Percentiles rank a stretch among this genome's conserved stretches.
phyloP scores from a whole-genome alignment of 1,139 yeast species.

The Zygoascus hellenicus region DNA sequence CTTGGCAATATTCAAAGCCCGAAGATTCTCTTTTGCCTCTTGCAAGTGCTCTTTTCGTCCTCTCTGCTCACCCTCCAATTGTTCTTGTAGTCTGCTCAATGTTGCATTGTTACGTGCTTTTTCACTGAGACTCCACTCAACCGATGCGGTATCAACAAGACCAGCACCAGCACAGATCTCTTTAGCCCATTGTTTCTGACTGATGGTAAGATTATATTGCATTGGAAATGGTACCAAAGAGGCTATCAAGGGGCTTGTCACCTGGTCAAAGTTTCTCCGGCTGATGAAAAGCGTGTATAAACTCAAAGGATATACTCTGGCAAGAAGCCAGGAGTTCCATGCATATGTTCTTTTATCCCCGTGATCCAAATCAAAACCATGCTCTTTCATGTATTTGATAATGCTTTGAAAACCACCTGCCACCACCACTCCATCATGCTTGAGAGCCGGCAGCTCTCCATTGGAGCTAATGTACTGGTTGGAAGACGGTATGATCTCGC shows the following conservation, averaged over 20 bases:
- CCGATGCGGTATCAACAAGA: constrained; percentile 9
- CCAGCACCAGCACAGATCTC: constrained; percentile 36
- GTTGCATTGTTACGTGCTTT: constrained; percentile 12
- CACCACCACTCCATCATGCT: constrained; percentile 29
- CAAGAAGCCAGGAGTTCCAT: constrained; percentile 38
- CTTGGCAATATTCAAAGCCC: constrained; percentile 43
- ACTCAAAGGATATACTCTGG: constrained; percentile 45
- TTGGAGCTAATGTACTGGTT: constrained; percentile 52
- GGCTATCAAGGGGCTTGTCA: constrained; percentile 57
- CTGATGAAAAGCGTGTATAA: constrained; percentile 59
- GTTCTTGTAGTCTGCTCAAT: constrained; percentile 29
- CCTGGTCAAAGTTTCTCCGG: constrained; percentile 56
- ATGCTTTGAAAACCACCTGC: constrained; percentile 50
- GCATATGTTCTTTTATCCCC: constrained; percentile 28
- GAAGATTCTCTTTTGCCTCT: constrained; percentile 49
- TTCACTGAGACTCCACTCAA: constrained; percentile 4
- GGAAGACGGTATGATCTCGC: constrained; percentile 47
- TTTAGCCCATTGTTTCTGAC: constrained; percentile 45
- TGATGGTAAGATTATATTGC: constrained; percentile 73
- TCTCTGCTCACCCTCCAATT: constrained; percentile 41
- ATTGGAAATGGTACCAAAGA: constrained; percentile 69
- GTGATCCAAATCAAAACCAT: constrained; percentile 21
- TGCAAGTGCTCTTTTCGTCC: constrained; percentile 41
- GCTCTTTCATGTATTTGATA: constrained; percentile 33
- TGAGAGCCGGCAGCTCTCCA: constrained; percentile 50